Conservation (phyloP, 345 rosid species). For the Melaleuca quinquenervia region DNA sequence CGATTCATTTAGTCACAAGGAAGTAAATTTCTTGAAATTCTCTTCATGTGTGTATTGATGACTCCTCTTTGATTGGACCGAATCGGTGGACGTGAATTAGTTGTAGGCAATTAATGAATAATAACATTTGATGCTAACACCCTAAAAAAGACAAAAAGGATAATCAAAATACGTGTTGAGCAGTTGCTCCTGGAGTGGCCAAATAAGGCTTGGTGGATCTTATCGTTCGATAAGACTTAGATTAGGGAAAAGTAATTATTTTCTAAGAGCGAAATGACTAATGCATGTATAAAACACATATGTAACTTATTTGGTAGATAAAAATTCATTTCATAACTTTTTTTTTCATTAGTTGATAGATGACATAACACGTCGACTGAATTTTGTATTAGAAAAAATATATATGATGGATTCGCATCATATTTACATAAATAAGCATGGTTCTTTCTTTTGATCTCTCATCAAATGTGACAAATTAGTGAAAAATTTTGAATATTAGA, state of each 20-base stretch:
- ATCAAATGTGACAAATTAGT: background rate
- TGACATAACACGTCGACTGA: background rate
- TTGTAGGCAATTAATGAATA: background rate
- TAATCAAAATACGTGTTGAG: too few relatives aligned
- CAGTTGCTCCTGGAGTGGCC: too few relatives aligned
- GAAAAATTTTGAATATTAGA: background rate
- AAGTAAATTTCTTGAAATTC: background rate
- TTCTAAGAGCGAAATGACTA: background rate
- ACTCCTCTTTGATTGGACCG: background rate
- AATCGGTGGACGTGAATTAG: background rate
- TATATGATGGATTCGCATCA: background rate
- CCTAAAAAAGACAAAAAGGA: background rate
- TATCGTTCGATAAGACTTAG: background rate
- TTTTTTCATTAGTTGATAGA: background rate
- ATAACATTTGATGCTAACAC: background rate
- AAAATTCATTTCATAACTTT: too few relatives aligned
- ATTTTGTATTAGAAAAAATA: background rate
- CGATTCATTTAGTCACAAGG: background rate
- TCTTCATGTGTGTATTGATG: background rate
- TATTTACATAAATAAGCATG: background rate
- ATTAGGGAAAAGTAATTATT: background rate
- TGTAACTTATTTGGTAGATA: background rate
- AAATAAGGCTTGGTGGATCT: too few relatives aligned
- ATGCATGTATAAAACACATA: background rate
- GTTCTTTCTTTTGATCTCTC: background rate